A percentile compares a stretch with the other conserved stretches of the same genome.
phyloP scores from a whole-genome alignment of 495 filamentous ascomycete species.

The Penicillium egyptiacum region DNA sequence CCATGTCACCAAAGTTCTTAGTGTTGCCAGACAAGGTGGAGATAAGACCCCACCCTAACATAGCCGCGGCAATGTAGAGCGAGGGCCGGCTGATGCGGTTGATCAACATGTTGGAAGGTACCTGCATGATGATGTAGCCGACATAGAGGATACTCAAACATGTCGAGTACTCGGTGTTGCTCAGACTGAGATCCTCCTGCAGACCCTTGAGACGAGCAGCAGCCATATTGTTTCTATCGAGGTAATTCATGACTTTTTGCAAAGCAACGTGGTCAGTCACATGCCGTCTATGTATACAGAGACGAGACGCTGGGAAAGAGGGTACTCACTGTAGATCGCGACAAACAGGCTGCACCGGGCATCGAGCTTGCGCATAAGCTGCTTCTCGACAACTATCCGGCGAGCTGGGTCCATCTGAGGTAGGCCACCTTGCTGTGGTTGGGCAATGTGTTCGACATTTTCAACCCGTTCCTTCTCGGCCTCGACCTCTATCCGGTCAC shows the following conservation, averaged over 20 bases:
- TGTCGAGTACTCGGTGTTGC: slow-evolving; percentile 54
- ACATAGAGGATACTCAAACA: slow-evolving; percentile 68
- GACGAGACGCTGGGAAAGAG: background rate
- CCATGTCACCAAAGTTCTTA: slow-evolving; percentile 55
- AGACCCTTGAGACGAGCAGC: slow-evolving; percentile 52
- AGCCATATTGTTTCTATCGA: slow-evolving; percentile 56
- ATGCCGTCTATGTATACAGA: background rate
- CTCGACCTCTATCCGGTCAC: slow-evolving; percentile 21
- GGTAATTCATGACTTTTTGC: slow-evolving; percentile 33
- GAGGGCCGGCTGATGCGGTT: slow-evolving; percentile 51
- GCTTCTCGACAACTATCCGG: slow-evolving; percentile 30
- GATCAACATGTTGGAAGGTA: slow-evolving; percentile 44
- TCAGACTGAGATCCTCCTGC: slow-evolving; percentile 47
- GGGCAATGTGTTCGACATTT: slow-evolving; percentile 26
- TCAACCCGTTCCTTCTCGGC: slow-evolving; percentile 24
- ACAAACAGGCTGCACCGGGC: slow-evolving; percentile 33
- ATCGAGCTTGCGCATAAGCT: slow-evolving; percentile 35
- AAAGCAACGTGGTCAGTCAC: background rate
- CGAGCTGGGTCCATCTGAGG: slow-evolving; percentile 28
- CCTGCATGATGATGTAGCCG: slow-evolving; percentile 44
- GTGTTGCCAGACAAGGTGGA: slow-evolving; percentile 58
- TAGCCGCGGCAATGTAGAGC: slow-evolving; percentile 61
- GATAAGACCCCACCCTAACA: slow-evolving; percentile 67
- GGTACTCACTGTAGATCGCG: slow-evolving; percentile 26
- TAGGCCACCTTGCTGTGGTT: slow-evolving; percentile 9